phyloP scores from a whole-genome alignment of 768 basidiomycete genomes.

The Russula abietina region DNA sequence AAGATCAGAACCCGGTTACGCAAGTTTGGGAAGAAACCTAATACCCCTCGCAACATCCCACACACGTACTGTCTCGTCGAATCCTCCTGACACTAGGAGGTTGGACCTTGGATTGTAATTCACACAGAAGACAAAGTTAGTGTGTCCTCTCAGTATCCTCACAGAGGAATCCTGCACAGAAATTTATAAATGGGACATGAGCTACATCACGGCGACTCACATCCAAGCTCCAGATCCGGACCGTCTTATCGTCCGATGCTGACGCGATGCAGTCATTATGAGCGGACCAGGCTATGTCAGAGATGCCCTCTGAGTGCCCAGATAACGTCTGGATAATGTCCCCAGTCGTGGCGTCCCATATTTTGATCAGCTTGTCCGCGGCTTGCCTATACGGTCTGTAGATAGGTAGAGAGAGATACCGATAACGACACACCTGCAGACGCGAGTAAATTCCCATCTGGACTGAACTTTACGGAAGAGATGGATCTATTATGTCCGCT shows the following conservation, averaged over 20 bases:
- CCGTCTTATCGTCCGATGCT: constrained; percentile 89
- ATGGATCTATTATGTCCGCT: constrained; percentile 81
- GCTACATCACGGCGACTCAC: constrained; percentile 35
- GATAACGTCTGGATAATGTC: constrained; percentile 65
- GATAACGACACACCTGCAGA: constrained; percentile 62
- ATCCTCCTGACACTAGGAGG: constrained; percentile 87
- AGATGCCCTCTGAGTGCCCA: constrained; percentile 79
- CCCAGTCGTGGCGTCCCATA: constrained; percentile 73
- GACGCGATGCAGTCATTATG: constrained; percentile 82
- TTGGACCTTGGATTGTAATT: constrained; percentile 89
- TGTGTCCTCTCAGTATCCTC: constrained; percentile 75
- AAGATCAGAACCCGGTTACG: not conserved
- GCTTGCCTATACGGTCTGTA: constrained; percentile 49
- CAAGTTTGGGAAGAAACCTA: constrained; percentile 11
- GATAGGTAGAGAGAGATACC: constrained; percentile 15
- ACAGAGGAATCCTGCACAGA: constrained; percentile 46
- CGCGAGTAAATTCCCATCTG: constrained; percentile 74
- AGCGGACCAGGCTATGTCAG: constrained; percentile 83
- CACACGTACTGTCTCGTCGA: constrained; percentile 93
- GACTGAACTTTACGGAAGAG: constrained; percentile 84
- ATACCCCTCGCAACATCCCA: constrained; percentile 92
- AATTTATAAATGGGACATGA: constrained; percentile 2
- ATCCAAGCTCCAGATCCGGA: constrained; percentile 79
- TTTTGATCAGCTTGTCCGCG: constrained; percentile 75
- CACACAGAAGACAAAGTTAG: constrained; percentile 90